Evolutionary conservation across 495 filamentous ascomycete genomes (phyloP), one percentile per base, ranked within the genome.

Genomic region (Trichocladium uniseriatum): DNA sequence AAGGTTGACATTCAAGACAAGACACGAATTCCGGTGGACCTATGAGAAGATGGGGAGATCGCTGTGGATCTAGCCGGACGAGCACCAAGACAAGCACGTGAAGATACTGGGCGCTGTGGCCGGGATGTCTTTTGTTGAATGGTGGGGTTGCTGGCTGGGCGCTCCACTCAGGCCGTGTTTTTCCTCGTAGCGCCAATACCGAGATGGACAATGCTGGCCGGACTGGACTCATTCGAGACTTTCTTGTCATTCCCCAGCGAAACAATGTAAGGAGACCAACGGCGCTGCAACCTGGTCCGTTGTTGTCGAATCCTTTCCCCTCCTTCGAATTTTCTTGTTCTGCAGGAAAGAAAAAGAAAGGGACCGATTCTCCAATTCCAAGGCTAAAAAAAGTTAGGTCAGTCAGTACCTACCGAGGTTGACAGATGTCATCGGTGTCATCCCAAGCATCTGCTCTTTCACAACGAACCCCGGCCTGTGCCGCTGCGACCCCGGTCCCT

Each of bases 371-470:
- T 55, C 48, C 49, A 52, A 58, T 27, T 27, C 8, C 24, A 3
- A 8, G 4, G 4, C 24, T 27, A 8, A 27, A 27, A n/a, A n/a
- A n/a, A n/a, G n/a, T n/a, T 27, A 4, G 4, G 24, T 27, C 4
- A 27, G 8, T 27, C 24, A 27, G 24, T 3, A 27, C 4, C 4
- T 41, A 45, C 57, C 52, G 51, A 59, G 54, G 54, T n/a, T n/a
- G n/a, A n/a, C 54, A 50, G 57, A 54, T 54, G 59, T 57, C 56
- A 55, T 55, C 42, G 47, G 22, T 24, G 37, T 34, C 37, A 16
- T 37, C 9, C 48, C 44, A 15, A n/a, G n/a, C 24, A 27, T 41
- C 35, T 36, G 49, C 37, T 51, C 32, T 47, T 35, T 43, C 8
- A 47, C 39, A 41, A 41, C 45, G 19, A 44, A 43, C 39, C 51